Base-by-base conservation (phyloP, 2,329 filamentous ascomycete genomes). In the Teratosphaeria pseudoeucalypti region DNA sequence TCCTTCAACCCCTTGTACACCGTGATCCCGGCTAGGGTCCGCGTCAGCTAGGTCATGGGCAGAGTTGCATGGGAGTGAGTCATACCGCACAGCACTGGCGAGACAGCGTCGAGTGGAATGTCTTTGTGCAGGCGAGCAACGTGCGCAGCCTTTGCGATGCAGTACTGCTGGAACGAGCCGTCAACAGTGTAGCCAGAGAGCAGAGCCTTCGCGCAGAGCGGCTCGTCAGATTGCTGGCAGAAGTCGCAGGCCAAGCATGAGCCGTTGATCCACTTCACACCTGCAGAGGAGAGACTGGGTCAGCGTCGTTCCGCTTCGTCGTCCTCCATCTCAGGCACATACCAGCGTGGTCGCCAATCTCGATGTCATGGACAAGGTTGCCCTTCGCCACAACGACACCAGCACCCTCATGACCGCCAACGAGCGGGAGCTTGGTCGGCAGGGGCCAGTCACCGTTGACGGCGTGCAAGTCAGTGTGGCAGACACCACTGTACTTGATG, bases 1-100 rank as follows among this genome's bases (percentile, higher is more conserved):
- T 94, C 90, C 79, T 95, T 95, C 62, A 95, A 74, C n/a, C 87
- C 90, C 79, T 91, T 92, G 82, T 95, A 95, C 64, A 92, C 90
- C 16, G 90, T 94, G 75, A 94, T 85, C 71, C 89, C 89, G 49
- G 62, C 60, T 62, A 34, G 16, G 7, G 34, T 49, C 57, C 9
- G 19, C 6, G 27, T 27, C 19, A 55, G n/a, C n/a, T 23, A 54
- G 54, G 10, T n/a, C 10, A 4, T 19, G 56, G n/a, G 10, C 6
- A 32, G 11, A 9, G 34, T 34, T n/a, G 2, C n/a, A 16, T 19
- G 26, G 7, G 14, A 3, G 23, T 37, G 19, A n/a, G 47, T 34
- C 49, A 34, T 56, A 62, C 60, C 62, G 56, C 62, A 64, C 37
- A 95, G 82, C 59, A 95, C 82, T 14, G 90, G 90, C 1, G 90